Evolutionary conservation across 306 rosid species (phyloP).

Genomic region (Medicago lupulina): DNA sequence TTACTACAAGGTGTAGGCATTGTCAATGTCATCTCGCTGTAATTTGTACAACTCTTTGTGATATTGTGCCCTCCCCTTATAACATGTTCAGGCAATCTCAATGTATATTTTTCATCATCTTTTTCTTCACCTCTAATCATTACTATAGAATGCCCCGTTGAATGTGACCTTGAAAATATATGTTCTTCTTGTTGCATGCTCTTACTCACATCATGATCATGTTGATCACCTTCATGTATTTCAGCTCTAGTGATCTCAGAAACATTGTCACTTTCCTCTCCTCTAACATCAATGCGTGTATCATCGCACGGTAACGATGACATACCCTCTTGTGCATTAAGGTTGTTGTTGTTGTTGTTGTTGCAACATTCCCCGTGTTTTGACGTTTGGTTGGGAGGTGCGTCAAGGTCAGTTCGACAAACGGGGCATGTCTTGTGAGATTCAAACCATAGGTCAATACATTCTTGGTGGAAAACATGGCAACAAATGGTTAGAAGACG

Average conservation of each 20-base stretch:
- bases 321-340: not conserved
- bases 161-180: slow-evolving; percentile 58
- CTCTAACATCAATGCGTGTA: slow-evolving; percentile 51
- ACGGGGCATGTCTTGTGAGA: slow-evolving; percentile 78
- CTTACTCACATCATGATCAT: not conserved
- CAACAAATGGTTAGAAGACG: slow-evolving; percentile 62
- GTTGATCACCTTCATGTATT: not conserved
- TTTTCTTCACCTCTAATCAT: slow-evolving; percentile 41
- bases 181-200: not conserved
- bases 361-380: slow-evolving; percentile 21
- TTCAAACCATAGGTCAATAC: slow-evolving; percentile 78
- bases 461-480: slow-evolving; percentile 81
- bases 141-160: slow-evolving; percentile 80
- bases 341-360: not conserved
- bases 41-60: slow-evolving; percentile 57
- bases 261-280: slow-evolving; percentile 24
- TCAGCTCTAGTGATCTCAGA: not conserved
- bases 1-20: slow-evolving; percentile 33
- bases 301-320: not conserved
- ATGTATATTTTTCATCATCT: slow-evolving; percentile 49
- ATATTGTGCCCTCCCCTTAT: slow-evolving; percentile 52
- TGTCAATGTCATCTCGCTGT: slow-evolving; percentile 47
- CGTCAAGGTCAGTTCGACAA: slow-evolving; percentile 65
- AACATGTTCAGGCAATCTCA: slow-evolving; percentile 63
- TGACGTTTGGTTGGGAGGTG: not conserved